phyloP scores from a whole-genome alignment of 257 asterid species.

The Forsythia suspensa region DNA sequence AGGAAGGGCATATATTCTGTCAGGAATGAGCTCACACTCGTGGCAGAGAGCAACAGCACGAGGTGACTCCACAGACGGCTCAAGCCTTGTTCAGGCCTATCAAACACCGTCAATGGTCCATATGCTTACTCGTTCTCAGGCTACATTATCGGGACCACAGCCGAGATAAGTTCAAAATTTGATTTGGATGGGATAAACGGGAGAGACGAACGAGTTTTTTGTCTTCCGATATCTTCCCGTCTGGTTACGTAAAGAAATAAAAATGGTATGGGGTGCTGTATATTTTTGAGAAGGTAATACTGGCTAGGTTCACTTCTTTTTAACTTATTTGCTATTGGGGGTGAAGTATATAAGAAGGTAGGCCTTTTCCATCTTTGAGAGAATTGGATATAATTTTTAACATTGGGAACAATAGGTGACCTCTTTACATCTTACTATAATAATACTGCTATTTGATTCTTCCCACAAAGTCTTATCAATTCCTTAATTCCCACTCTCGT shows the following conservation, averaged over 20 bases:
- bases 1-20: constrained; percentile 21
- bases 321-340: not conserved
- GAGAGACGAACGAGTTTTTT: not conserved
- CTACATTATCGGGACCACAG: not conserved
- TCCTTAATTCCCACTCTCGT: not conserved
- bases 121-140: constrained; percentile 23
- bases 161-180: not conserved
- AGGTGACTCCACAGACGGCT: constrained; percentile 15
- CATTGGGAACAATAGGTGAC: not conserved
- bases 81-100: constrained; percentile 16
- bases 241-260: not conserved
- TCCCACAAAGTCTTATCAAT: not conserved
- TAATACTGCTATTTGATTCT: not conserved
- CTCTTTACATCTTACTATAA: not conserved
- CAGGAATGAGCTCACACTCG: constrained; percentile 20
- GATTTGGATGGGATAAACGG: not conserved
- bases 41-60: constrained; percentile 24
- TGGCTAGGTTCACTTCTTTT: not conserved
- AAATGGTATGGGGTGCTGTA: not conserved
- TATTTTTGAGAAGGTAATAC: not conserved
- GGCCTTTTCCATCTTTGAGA: not conserved
- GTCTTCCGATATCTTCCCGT: not conserved
- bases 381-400: not conserved
- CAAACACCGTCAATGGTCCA: constrained; percentile 16
- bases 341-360: not conserved